A percentile compares a stretch with the other conserved stretches of the same genome.
These are phyloP conservation scores for Fusarium hainanense DNA, from an alignment of 2,329 filamentous ascomycete genomes.

Conservation along the genomic window DNA sequence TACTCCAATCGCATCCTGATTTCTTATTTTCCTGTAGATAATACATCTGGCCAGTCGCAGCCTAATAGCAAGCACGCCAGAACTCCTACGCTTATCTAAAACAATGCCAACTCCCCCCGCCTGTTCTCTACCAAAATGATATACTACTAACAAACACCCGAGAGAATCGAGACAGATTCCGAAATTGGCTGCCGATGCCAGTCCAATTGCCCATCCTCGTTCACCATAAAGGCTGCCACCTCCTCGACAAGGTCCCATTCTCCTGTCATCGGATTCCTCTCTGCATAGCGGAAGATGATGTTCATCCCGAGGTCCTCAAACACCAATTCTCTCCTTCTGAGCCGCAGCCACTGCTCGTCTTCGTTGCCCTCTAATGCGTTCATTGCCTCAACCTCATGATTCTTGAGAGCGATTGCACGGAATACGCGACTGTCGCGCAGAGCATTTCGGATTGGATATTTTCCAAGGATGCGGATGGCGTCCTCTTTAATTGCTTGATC, in stretches of 20 bases:
- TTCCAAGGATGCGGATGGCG: constrained; percentile 54
- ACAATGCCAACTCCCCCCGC: not conserved
- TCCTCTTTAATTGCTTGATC: constrained; percentile 54
- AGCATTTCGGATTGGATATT: constrained; percentile 57
- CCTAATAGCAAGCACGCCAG: constrained; percentile 22
- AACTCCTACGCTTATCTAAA: constrained; percentile 25
- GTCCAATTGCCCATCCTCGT: constrained; percentile 46
- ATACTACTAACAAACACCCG: constrained; percentile 34
- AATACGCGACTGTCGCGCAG: constrained; percentile 57
- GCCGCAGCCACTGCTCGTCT: constrained; percentile 54
- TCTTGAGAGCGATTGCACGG: constrained; percentile 53
- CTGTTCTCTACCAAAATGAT: not conserved
- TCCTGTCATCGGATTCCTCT: constrained; percentile 47
- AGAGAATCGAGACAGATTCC: constrained; percentile 45
- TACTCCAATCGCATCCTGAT: not conserved
- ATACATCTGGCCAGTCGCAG: not conserved
- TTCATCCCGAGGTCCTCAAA: constrained; percentile 54
- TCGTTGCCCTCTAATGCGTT: constrained; percentile 49
- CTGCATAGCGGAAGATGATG: constrained; percentile 53
- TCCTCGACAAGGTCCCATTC: constrained; percentile 55
- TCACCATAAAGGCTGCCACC: constrained; percentile 48
- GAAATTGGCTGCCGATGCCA: constrained; percentile 54
- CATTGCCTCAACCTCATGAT: constrained; percentile 51
- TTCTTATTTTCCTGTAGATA: not conserved
- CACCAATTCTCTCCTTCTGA: constrained; percentile 52